Conservation (phyloP, 805 yeast species). For the Diddensiella santjacobensis region DNA sequence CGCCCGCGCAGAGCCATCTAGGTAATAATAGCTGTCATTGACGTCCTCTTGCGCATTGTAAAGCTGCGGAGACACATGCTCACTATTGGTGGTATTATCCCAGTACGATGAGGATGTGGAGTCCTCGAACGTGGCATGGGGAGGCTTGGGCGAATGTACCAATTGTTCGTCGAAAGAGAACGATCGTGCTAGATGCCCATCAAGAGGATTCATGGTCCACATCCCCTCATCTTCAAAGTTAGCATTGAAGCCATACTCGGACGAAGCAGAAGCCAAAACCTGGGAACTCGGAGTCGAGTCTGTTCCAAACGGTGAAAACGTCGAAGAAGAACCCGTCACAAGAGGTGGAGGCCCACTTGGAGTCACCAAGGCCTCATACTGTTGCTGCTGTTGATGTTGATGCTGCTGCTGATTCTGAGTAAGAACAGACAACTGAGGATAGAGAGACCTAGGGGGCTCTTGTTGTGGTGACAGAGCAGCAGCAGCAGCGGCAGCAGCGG, state of each 20-base stretch:
- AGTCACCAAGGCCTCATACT: neutral
- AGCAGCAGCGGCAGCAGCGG: constrained; percentile 3
- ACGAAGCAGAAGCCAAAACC: neutral
- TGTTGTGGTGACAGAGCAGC: neutral
- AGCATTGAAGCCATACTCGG: neutral
- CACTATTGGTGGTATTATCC: constrained; percentile 22
- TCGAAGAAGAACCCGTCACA: neutral
- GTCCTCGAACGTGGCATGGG: neutral
- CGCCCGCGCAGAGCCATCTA: constrained; percentile 13
- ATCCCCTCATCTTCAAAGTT: neutral
- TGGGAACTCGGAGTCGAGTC: neutral
- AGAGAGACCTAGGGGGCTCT: neutral
- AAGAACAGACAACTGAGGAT: neutral
- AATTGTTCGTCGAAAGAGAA: neutral
- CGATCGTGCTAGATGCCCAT: neutral
- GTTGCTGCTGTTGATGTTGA: constrained; percentile 1
- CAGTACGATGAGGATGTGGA: constrained; percentile 13
- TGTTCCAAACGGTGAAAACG: neutral
- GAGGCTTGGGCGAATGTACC: neutral
- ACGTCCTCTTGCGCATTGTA: constrained; percentile 3
- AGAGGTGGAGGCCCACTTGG: neutral
- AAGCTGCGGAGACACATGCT: constrained; percentile 22
- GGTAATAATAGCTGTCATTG: constrained; percentile 1
- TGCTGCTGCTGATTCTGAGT: constrained; percentile 7
- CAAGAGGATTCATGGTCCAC: neutral